phyloP scores from a whole-genome alignment of 192 early-diverging fungal genomes.

The Chytriomyces sp. region DNA sequence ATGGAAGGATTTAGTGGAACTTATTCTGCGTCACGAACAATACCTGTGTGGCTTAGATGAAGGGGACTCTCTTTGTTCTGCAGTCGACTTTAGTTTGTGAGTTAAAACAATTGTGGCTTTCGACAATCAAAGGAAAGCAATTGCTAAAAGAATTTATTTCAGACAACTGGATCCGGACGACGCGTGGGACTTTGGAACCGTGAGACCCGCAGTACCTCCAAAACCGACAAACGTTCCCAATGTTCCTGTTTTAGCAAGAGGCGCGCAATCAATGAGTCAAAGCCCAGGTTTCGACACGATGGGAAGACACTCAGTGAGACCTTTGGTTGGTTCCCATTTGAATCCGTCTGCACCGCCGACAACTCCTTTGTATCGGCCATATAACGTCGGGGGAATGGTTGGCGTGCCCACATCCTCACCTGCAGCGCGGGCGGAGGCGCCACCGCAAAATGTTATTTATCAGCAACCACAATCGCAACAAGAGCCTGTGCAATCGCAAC shows the following conservation, averaged over 20 bases:
- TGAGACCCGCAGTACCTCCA: constrained; percentile 29
- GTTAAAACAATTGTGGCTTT: background rate
- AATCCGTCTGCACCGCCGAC: background rate
- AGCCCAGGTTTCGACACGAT: background rate
- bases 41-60: constrained; percentile 59
- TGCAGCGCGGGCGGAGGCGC: too few relatives aligned
- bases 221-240: background rate
- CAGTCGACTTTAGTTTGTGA: constrained; percentile 23
- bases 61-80: constrained; percentile 8
- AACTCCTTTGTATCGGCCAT: too few relatives aligned
- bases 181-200: constrained; percentile 54
- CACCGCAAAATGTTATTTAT: too few relatives aligned
- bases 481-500: too few relatives aligned
- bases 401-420: too few relatives aligned
- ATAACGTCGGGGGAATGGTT: too few relatives aligned
- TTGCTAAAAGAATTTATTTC: background rate
- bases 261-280: constrained; percentile 4
- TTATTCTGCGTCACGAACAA: constrained; percentile 82
- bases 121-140: background rate
- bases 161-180: constrained; percentile 31
- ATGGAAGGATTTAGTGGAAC: constrained; percentile 80
- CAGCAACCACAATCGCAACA: too few relatives aligned
- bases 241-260: constrained; percentile 3
- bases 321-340: background rate
- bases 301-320: constrained; percentile 12